Evolutionary conservation across 2,329 filamentous ascomycete species (phyloP).

Genomic region (Cercospora citrullina): DNA sequence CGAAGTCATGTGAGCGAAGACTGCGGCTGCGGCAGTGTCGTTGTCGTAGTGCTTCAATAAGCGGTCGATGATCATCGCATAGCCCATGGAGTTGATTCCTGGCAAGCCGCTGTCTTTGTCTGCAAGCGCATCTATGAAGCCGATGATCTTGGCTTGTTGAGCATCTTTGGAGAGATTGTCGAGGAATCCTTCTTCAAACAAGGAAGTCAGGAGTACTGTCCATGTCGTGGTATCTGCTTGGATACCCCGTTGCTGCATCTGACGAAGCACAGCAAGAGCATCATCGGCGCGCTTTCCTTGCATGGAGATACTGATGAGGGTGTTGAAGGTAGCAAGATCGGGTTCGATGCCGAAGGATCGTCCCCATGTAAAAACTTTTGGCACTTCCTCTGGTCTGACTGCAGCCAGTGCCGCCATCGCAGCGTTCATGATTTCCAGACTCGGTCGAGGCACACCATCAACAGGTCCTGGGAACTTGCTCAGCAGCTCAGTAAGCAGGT

Average conservation of each 20-base stretch:
- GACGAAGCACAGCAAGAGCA: conserved; percentile 43
- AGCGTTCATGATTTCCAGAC: conserved; percentile 67
- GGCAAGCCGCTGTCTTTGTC: conserved; percentile 52
- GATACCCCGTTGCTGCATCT: conserved; percentile 48
- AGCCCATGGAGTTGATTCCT: conserved; percentile 61
- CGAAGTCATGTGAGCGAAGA: conserved; percentile 63
- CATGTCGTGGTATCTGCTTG: conserved; percentile 62
- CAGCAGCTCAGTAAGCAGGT: conserved; percentile 23
- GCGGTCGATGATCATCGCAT: conserved; percentile 68
- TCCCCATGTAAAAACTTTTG: conserved; percentile 55
- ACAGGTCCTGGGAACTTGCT: conserved; percentile 30
- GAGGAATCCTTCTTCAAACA: conserved; percentile 54
- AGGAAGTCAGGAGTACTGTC: conserved; percentile 66
- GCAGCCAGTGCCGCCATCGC: conserved; percentile 64
- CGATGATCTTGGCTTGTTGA: conserved; percentile 57
- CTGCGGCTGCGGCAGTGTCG: conserved; percentile 55
- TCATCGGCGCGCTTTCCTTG: conserved; percentile 31
- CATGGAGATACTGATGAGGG: conserved; percentile 38
- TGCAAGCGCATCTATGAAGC: conserved; percentile 58
- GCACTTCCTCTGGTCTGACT: conserved; percentile 53
- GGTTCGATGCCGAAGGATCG: conserved; percentile 38
- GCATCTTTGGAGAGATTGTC: conserved; percentile 47
- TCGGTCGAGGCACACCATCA: conserved; percentile 57
- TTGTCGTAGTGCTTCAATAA: conserved; percentile 55
- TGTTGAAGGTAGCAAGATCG: conserved; percentile 38